These are phyloP conservation scores for Ophiocordyceps sinensis DNA, from an alignment of 2,329 filamentous ascomycete genomes.

Conservation along the genomic window DNA sequence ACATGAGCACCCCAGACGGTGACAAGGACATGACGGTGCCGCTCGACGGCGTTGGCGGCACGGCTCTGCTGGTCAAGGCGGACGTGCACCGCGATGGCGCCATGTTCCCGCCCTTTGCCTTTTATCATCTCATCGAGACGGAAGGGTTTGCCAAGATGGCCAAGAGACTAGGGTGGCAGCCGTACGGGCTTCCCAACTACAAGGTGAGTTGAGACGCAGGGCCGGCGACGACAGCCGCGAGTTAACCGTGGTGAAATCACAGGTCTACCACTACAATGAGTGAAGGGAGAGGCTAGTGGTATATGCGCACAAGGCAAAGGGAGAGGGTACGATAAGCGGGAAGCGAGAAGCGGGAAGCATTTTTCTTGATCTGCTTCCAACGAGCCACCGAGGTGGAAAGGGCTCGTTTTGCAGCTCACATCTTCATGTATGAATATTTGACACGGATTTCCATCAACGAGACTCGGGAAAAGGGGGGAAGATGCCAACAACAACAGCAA, in stretches of 20 bases:
- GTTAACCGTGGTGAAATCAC: not conserved
- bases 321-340: too few relatives aligned
- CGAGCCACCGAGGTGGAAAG: too few relatives aligned
- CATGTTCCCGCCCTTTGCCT: slow-evolving; percentile 95
- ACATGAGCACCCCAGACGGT: slow-evolving; percentile 47
- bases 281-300: slow-evolving; percentile 15
- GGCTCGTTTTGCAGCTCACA: too few relatives aligned
- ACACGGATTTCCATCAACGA: too few relatives aligned
- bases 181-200: slow-evolving; percentile 89
- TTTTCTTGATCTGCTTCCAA: too few relatives aligned
- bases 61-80: slow-evolving; percentile 83
- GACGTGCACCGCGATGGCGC: slow-evolving; percentile 94
- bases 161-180: slow-evolving; percentile 68
- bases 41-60: slow-evolving; percentile 88
- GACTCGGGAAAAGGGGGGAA: too few relatives aligned
- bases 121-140: slow-evolving; percentile 95
- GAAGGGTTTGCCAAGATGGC: slow-evolving; percentile 99
- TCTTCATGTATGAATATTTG: too few relatives aligned
- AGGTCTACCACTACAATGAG: slow-evolving; percentile 89
- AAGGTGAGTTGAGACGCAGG: slow-evolving; percentile 45
- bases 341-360: too few relatives aligned
- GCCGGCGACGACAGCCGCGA: not conserved
- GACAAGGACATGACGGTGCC: slow-evolving; percentile 50
- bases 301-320: too few relatives aligned
- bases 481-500: too few relatives aligned